phyloP scores from a whole-genome alignment of 495 filamentous ascomycete species.

The Aspergillus leporis region DNA sequence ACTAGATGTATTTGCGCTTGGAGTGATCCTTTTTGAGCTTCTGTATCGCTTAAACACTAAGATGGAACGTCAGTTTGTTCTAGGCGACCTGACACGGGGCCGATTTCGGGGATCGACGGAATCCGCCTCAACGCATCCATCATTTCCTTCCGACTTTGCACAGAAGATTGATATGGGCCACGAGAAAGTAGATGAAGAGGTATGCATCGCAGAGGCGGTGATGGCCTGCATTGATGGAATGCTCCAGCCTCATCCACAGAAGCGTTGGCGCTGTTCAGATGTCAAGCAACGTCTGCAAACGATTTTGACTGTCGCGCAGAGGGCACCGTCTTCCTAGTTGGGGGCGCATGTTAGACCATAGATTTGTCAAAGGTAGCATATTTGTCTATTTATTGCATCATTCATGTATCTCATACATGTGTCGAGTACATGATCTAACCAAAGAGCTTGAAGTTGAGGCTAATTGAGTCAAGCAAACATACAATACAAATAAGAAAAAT shows the following conservation, averaged over 20 bases:
- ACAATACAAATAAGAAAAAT: background rate
- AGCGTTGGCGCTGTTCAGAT: slow-evolving; percentile 41
- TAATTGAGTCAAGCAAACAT: background rate
- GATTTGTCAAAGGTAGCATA: background rate
- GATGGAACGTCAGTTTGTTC: slow-evolving; percentile 54
- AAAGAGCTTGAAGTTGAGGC: too few species aligned
- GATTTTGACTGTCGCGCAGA: slow-evolving; percentile 11
- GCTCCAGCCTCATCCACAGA: slow-evolving; percentile 41
- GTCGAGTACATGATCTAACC: background rate
- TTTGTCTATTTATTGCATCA: background rate
- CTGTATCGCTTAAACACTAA: slow-evolving; percentile 51
- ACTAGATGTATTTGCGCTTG: slow-evolving; percentile 55
- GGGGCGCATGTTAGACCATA: background rate
- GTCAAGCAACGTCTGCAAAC: slow-evolving; percentile 30
- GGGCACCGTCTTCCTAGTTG: background rate
- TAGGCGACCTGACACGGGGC: slow-evolving; percentile 43
- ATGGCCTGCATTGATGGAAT: slow-evolving; percentile 47
- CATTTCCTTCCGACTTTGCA: slow-evolving; percentile 40
- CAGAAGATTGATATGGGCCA: slow-evolving; percentile 38
- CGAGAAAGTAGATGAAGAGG: slow-evolving; percentile 26
- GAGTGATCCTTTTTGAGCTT: slow-evolving; percentile 55
- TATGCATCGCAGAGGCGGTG: slow-evolving; percentile 38
- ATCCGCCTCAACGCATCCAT: slow-evolving; percentile 7
- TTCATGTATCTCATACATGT: background rate
- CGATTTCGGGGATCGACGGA: slow-evolving; percentile 12